Percentiles rank a stretch among this genome's conserved stretches.
phyloP scores from a whole-genome alignment of 2,329 filamentous ascomycete genomes.

The Nigrospora sphaerica region DNA sequence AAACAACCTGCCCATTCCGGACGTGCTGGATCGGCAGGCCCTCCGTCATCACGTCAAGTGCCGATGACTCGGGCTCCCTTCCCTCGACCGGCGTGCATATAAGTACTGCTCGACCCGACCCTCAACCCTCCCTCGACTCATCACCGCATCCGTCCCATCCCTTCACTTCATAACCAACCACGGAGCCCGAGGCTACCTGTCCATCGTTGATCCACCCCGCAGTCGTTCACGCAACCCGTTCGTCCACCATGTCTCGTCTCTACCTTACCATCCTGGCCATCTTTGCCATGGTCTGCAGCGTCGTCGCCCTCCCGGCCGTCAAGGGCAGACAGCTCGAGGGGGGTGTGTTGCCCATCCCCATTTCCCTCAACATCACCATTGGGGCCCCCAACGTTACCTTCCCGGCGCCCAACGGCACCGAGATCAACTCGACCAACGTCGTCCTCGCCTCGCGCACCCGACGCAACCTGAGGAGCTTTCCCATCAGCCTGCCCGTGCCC shows the following conservation, averaged over 20 bases:
- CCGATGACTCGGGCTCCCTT: neutral
- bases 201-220: neutral
- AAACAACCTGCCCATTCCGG: too few species aligned
- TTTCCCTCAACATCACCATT: neutral
- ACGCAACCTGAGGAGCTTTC: neutral
- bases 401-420: neutral
- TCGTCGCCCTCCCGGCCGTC: neutral
- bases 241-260: neutral
- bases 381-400: too few species aligned
- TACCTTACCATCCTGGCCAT: neutral
- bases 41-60: neutral
- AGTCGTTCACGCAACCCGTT: neutral
- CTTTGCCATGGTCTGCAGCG: slow-evolving; percentile 1
- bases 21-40: too few species aligned
- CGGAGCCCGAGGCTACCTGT: neutral
- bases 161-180: neutral
- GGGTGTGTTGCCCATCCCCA: neutral
- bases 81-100: neutral
- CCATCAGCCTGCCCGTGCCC: neutral
- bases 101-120: too few species aligned
- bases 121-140: too few species aligned
- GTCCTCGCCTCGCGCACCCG: neutral
- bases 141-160: neutral
- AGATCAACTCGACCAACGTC: neutral
- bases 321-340: neutral